These are phyloP conservation scores for Chytriomyces hyalinus DNA, from an alignment of 192 early-diverging fungal genomes.

Conservation along the genomic window DNA sequence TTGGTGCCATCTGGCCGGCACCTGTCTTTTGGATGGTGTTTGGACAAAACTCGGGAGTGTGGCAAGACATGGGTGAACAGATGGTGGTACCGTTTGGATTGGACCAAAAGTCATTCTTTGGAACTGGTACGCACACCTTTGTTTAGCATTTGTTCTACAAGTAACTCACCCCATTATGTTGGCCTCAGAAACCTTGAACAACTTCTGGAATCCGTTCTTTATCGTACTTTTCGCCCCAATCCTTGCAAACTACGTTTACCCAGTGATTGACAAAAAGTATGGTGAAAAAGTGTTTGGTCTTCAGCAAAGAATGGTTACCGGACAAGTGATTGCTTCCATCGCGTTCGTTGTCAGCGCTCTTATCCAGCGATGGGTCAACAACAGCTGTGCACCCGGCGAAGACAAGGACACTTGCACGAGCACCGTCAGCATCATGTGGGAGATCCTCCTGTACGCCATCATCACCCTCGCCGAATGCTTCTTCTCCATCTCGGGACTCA, in stretches of 20 bases:
- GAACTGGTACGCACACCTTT: no score
- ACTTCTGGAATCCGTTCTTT: conserved; percentile 56
- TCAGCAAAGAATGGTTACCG: conserved; percentile 60
- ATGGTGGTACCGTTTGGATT: conserved; percentile 33
- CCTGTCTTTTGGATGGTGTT: conserved; percentile 55
- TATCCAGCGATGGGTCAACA: conserved; percentile 43
- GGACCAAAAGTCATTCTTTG: conserved; percentile 24
- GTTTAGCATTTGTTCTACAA: no score
- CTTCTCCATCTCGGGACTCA: conserved; percentile 65
- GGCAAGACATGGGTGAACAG: conserved; percentile 45
- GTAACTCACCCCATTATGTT: no score
- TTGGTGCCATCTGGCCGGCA: conserved; percentile 42
- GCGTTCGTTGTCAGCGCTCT: conserved; percentile 47
- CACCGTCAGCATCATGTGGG: conserved; percentile 1
- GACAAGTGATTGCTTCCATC: conserved; percentile 56
- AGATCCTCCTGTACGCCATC: conserved; percentile 51
- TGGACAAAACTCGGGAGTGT: conserved; percentile 46
- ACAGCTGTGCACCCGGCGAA: conserved; percentile 21
- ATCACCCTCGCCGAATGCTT: conserved; percentile 64
- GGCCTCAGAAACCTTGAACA: conserved; percentile 38
- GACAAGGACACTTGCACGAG: not conserved
- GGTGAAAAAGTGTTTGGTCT: conserved; percentile 39
- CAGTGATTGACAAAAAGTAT: conserved; percentile 49
- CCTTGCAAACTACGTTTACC: conserved; percentile 60
- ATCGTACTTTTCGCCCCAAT: conserved; percentile 62